Evolutionary conservation across 768 basidiomycete genomes (phyloP).

Genomic region (Coprinopsis marcescibilis): DNA sequence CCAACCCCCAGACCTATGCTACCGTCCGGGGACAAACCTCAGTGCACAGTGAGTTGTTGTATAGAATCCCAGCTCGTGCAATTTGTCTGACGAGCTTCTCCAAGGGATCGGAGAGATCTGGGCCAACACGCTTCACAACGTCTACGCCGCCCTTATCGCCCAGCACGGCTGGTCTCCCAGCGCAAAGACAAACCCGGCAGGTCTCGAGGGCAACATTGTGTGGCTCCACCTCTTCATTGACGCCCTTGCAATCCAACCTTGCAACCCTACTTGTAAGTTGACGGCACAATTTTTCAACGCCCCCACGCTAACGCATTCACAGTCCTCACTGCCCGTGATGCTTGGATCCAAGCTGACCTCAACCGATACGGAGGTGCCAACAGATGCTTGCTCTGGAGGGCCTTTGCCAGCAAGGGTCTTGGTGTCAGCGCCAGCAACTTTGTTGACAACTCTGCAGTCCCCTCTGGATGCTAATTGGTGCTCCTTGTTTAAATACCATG

Average conservation of each 20-base stretch:
- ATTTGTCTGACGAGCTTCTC: neutral
- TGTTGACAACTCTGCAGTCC: too few relatives aligned
- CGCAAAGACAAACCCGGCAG: constrained; percentile 32
- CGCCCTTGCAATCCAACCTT: constrained; percentile 39
- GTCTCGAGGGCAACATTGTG: constrained; percentile 38
- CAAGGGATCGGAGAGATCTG: constrained; percentile 48
- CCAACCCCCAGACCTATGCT: constrained; percentile 3
- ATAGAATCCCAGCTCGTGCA: neutral
- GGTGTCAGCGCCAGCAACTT: constrained; percentile 18
- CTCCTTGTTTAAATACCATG: too few relatives aligned
- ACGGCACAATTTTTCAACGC: neutral
- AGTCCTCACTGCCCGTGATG: constrained; percentile 18
- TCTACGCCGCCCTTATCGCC: constrained; percentile 31
- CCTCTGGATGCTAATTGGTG: too few relatives aligned
- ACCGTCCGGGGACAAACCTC: neutral
- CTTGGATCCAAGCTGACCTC: constrained; percentile 19
- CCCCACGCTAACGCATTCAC: neutral
- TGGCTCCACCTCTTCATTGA: constrained; percentile 46
- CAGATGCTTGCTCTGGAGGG: constrained; percentile 23
- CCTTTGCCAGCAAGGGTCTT: constrained; percentile 23
- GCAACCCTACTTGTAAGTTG: constrained; percentile 38
- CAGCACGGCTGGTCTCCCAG: constrained; percentile 28
- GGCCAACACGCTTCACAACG: constrained; percentile 38
- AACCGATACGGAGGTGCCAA: constrained; percentile 22
- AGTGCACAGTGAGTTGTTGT: constrained; percentile 6